phyloP scores from a whole-genome alignment of 371 early-diverging fungal genomes.

The Haplosporangium sp. region DNA sequence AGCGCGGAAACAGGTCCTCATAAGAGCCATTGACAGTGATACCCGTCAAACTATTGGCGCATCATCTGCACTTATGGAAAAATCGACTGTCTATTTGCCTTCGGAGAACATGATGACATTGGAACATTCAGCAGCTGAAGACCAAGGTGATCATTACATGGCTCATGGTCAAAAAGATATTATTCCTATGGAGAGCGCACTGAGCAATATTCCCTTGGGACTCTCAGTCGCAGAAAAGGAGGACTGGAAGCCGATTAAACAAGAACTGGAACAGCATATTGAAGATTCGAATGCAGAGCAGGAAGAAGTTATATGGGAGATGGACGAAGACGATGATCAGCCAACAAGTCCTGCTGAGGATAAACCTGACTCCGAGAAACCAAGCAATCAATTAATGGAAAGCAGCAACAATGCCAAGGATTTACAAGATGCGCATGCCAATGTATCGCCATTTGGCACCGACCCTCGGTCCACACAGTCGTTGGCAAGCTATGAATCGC shows the following conservation, averaged over 20 bases:
- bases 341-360: neutral
- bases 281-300: neutral
- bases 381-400: neutral
- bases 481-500: constrained; percentile 13
- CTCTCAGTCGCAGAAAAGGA: neutral
- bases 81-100: too few species aligned
- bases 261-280: neutral
- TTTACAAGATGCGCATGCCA: neutral
- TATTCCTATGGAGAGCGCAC: neutral
- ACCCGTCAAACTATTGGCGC: too few species aligned
- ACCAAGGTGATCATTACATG: too few species aligned
- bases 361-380: neutral
- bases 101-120: too few species aligned
- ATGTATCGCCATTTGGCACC: neutral
- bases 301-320: constrained; percentile 36
- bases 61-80: too few species aligned
- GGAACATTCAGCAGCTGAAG: too few species aligned
- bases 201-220: too few species aligned
- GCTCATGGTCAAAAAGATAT: neutral
- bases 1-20: too few species aligned
- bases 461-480: neutral
- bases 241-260: neutral
- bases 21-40: too few species aligned
- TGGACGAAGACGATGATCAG: constrained; percentile 20
- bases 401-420: neutral